These are phyloP conservation scores for Plasmodium billcollinsi DNA, from an alignment of 169 alveolate species.

Conservation along the genomic window DNA sequence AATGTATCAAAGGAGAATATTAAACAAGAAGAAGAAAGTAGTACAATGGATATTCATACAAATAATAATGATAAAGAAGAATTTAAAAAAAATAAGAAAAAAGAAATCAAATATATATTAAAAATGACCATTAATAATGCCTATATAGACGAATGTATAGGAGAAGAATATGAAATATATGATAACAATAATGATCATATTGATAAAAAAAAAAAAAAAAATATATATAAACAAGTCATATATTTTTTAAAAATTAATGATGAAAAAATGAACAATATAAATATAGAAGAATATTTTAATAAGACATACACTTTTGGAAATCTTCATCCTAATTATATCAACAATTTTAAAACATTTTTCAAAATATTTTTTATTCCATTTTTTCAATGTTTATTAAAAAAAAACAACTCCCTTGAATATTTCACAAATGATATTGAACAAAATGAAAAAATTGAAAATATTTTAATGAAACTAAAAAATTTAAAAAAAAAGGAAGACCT, in stretches of 20 bases:
- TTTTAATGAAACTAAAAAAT: constrained; percentile 33
- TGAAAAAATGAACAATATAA: constrained; percentile 17
- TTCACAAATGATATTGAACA: constrained; percentile 33
- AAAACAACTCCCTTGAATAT: constrained; percentile 44
- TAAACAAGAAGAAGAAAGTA: not conserved
- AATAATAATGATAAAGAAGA: constrained; percentile 15
- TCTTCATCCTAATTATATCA: constrained; percentile 65
- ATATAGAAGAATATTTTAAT: constrained; percentile 71
- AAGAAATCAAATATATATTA: constrained; percentile 24
- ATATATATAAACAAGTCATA: constrained; percentile 15
- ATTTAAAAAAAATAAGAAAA: not conserved
- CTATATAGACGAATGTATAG: constrained; percentile 19
- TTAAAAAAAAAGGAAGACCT: constrained; percentile 51
- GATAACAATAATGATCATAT: too few relatives aligned
- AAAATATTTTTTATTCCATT: constrained; percentile 62
- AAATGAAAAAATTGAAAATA: constrained; percentile 36
- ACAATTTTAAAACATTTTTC: constrained; percentile 64
- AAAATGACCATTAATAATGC: constrained; percentile 49
- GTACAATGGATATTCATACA: not conserved
- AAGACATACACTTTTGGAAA: constrained; percentile 66
- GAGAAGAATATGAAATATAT: constrained; percentile 5
- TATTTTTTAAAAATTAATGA: constrained; percentile 50
- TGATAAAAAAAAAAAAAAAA: constrained; percentile 9
- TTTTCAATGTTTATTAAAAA: constrained; percentile 57
- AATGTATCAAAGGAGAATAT: not conserved